Conservation (phyloP, 495 filamentous ascomycete genomes). For the Saxophila tyrrhenica region DNA sequence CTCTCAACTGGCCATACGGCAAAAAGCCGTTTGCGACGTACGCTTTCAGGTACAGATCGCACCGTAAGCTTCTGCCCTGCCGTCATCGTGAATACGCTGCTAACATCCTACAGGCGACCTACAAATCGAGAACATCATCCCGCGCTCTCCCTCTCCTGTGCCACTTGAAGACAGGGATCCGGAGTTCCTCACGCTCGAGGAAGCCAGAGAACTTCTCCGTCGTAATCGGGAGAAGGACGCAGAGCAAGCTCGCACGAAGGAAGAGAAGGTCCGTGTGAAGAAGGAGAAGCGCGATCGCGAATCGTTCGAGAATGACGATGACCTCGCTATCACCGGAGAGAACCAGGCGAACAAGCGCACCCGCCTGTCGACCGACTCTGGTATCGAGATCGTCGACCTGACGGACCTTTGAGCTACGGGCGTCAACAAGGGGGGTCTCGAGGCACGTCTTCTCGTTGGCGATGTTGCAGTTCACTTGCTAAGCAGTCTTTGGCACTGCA, state of each 20-base stretch:
- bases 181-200: slow-evolving; percentile 9
- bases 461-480: too few species aligned
- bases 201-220: slow-evolving; percentile 15
- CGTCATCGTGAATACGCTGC: not conserved
- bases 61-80: not conserved
- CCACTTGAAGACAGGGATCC: slow-evolving; percentile 18
- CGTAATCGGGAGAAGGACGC: slow-evolving; percentile 4
- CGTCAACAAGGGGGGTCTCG: not conserved
- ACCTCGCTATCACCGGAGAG: not conserved
- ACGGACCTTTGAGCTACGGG: not conserved
- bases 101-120: slow-evolving; percentile 14
- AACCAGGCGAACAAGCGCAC: not conserved
- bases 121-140: slow-evolving; percentile 18
- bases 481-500: too few species aligned
- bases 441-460: too few species aligned
- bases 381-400: slow-evolving; percentile 6
- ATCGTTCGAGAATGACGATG: not conserved
- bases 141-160: slow-evolving; percentile 15
- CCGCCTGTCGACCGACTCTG: not conserved
- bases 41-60: slow-evolving; percentile 19
- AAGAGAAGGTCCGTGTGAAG: slow-evolving; percentile 1
- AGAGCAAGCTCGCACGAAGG: not conserved
- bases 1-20: slow-evolving; percentile 1
- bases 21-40: slow-evolving; percentile 10
- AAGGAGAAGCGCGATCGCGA: slow-evolving; percentile 10